These are phyloP conservation scores for Fremontodendron californicum DNA, from an alignment of 345 rosid genomes.

Conservation along the genomic window DNA sequence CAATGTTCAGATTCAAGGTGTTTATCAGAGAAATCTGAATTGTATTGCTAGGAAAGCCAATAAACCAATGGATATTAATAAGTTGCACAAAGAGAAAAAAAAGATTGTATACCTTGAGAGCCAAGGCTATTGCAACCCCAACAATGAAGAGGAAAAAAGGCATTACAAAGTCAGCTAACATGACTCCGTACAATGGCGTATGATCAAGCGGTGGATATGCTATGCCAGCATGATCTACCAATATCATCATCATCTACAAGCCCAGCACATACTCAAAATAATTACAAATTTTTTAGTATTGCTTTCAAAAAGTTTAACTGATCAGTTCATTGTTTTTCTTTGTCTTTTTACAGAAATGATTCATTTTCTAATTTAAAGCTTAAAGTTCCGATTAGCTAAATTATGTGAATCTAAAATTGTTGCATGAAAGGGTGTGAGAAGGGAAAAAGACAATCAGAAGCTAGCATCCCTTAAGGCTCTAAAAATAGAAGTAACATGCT, in stretches of 20 bases:
- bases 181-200: constrained; percentile 64
- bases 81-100: not conserved
- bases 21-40: too few species aligned
- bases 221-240: constrained; percentile 56
- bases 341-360: not conserved
- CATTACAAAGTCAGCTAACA: constrained; percentile 63
- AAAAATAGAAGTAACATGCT: not conserved
- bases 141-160: constrained; percentile 69
- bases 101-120: constrained; percentile 43
- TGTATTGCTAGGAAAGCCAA: too few species aligned
- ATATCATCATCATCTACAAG: constrained; percentile 56
- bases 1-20: not conserved
- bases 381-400: not conserved
- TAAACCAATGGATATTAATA: too few species aligned
- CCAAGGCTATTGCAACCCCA: constrained; percentile 58
- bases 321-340: not conserved
- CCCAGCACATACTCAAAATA: not conserved
- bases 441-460: not conserved
- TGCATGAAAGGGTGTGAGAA: not conserved
- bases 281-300: not conserved
- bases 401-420: not conserved
- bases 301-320: not conserved
- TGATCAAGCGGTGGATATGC: constrained; percentile 51
- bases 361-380: not conserved
- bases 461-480: not conserved